Evolutionary conservation across 2,329 filamentous ascomycete genomes (phyloP).

Genomic region (Davidsoniella virescens): DNA sequence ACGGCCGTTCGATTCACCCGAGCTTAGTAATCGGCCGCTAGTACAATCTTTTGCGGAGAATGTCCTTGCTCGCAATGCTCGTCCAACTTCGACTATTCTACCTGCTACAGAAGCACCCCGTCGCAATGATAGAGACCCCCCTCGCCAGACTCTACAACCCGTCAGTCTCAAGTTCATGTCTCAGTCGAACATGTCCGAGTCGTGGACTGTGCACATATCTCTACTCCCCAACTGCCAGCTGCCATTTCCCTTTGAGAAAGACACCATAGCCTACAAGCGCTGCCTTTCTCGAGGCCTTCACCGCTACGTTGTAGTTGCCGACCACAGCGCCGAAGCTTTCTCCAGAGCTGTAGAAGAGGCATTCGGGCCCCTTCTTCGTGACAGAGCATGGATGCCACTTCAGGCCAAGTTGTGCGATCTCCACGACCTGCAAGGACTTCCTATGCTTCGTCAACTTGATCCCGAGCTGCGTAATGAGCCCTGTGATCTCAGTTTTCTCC

Average conservation of each 20-base stretch:
- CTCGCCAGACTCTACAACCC: constrained; percentile 13
- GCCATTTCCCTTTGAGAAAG: constrained; percentile 45
- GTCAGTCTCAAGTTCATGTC: constrained; percentile 10
- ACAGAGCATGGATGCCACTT: constrained; percentile 39
- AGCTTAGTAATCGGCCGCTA: neutral
- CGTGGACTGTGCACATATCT: constrained; percentile 45
- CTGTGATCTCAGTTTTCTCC: constrained; percentile 36
- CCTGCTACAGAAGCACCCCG: constrained; percentile 10
- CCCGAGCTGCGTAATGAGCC: constrained; percentile 23
- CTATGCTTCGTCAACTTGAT: constrained; percentile 41
- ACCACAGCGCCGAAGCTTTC: constrained; percentile 33
- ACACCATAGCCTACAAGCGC: constrained; percentile 43
- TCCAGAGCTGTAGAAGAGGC: constrained; percentile 30
- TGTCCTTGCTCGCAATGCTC: neutral
- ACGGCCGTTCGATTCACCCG: neutral
- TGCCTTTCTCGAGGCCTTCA: constrained; percentile 44
- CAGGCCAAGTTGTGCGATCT: constrained; percentile 42
- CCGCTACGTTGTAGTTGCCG: constrained; percentile 37
- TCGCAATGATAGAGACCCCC: constrained; percentile 9
- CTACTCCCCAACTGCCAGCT: constrained; percentile 36
- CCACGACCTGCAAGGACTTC: constrained; percentile 35
- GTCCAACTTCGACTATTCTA: constrained; percentile 12
- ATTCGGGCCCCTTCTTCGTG: constrained; percentile 33
- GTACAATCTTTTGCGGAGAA: neutral
- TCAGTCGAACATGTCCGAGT: constrained; percentile 18